Conservation (phyloP, 305 asterid species). For the Fraxinus greggii region DNA sequence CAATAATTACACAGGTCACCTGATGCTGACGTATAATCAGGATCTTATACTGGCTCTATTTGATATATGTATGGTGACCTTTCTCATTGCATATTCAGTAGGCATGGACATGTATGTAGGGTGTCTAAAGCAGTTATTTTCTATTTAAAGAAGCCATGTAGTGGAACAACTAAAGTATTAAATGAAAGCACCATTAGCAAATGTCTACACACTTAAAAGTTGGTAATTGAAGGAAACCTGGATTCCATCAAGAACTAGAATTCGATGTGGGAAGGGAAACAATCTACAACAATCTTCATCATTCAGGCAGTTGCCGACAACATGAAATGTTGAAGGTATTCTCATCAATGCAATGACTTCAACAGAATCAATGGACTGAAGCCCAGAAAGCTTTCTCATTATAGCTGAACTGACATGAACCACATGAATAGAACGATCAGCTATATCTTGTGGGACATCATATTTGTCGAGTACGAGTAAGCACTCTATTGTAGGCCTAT, state of each 20-base stretch:
- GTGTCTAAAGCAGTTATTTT: background rate
- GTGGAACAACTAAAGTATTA: background rate
- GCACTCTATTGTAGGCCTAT: conserved; percentile 57
- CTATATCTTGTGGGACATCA: conserved; percentile 56
- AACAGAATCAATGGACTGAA: conserved; percentile 73
- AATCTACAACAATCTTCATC: conserved; percentile 43
- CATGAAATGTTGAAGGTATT: conserved; percentile 69
- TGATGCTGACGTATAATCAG: background rate
- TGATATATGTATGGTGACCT: background rate
- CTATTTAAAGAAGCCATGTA: background rate
- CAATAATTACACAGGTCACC: background rate
- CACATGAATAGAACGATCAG: conserved; percentile 26
- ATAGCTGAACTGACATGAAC: conserved; percentile 64
- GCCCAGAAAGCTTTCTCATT: conserved; percentile 74
- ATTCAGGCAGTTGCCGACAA: conserved; percentile 26
- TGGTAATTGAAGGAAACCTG: conserved; percentile 53
- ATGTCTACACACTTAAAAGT: background rate
- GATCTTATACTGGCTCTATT: background rate
- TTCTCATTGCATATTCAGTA: background rate
- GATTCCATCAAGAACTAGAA: conserved; percentile 88
- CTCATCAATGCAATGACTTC: conserved; percentile 68
- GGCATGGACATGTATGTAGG: background rate
- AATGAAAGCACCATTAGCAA: background rate
- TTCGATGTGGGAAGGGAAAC: conserved; percentile 58
- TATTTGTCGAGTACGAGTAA: conserved; percentile 61